phyloP scores from a whole-genome alignment of 345 rosid genomes.

The Eucalyptus viminalis region DNA sequence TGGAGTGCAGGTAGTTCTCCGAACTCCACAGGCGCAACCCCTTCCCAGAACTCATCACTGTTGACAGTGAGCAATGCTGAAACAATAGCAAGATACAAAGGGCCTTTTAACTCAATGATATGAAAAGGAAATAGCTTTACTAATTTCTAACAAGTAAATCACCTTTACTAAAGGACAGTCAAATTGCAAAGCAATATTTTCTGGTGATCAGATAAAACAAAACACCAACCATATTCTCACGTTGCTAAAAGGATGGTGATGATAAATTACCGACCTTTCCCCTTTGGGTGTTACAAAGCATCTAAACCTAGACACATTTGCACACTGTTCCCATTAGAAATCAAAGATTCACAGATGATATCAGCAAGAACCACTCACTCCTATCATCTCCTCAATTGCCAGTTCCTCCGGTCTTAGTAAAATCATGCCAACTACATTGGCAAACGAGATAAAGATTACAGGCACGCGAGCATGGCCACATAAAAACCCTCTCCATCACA shows the following conservation, averaged over 20 bases:
- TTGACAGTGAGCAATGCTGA: constrained; percentile 63
- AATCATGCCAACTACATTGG: neutral
- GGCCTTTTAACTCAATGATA: neutral
- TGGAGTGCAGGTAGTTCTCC: constrained; percentile 92
- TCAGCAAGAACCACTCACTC: neutral
- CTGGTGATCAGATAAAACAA: neutral
- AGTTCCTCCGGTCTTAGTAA: neutral
- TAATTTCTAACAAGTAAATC: neutral
- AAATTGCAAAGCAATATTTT: neutral
- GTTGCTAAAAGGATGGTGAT: neutral
- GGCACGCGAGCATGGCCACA: neutral
- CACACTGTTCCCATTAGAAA: neutral
- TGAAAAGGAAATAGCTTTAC: neutral
- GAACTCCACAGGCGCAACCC: constrained; percentile 73
- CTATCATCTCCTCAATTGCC: neutral
- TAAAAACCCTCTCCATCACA: neutral
- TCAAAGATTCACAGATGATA: neutral
- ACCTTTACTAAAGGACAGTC: neutral
- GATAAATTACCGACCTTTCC: neutral
- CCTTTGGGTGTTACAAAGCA: neutral
- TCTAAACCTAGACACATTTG: neutral
- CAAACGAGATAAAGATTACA: neutral
- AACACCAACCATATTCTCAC: neutral
- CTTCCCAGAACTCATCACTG: constrained; percentile 96
- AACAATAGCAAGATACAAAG: neutral